Evolutionary conservation across 192 early-diverging fungal species (phyloP).

Genomic region (Dissophora globulifera): DNA sequence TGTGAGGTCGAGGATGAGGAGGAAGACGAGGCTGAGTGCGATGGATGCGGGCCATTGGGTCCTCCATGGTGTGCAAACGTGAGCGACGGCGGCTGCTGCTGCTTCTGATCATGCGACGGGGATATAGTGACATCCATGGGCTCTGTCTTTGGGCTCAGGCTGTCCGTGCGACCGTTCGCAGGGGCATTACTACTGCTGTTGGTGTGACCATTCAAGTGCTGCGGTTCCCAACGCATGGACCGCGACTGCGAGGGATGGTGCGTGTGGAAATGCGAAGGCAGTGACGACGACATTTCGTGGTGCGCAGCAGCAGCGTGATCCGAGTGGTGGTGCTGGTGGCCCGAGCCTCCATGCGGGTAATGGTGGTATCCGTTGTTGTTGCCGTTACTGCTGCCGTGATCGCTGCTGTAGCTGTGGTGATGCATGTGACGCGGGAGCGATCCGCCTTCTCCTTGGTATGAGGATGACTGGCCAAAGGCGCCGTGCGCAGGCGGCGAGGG

Average conservation of each 20-base stretch:
- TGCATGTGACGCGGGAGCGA: constrained; percentile 23
- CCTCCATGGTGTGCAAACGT: constrained; percentile 27
- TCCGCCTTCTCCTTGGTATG: constrained; percentile 20
- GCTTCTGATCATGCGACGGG: constrained; percentile 8
- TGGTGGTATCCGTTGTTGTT: constrained; percentile 19
- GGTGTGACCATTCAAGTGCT: constrained; percentile 20
- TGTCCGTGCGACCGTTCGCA: constrained; percentile 20
- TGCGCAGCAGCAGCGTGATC: constrained; percentile 35
- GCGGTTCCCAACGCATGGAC: constrained; percentile 46
- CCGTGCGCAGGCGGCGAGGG: constrained; percentile 4
- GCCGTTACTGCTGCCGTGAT: constrained; percentile 11
- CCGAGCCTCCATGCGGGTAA: constrained; percentile 19
- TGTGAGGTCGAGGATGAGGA: no score
- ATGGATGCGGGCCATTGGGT: background rate
- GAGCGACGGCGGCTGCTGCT: constrained; percentile 1
- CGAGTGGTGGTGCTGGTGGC: constrained; percentile 32
- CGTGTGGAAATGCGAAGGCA: constrained; percentile 45
- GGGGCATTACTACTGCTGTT: constrained; percentile 7
- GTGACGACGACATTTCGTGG: constrained; percentile 49
- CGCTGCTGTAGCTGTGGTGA: constrained; percentile 38
- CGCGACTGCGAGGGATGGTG: constrained; percentile 25
- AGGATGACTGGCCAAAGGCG: constrained; percentile 17
- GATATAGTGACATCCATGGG: constrained; percentile 48
- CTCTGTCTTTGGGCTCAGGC: constrained; percentile 38
- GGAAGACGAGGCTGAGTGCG: no score